Evolutionary conservation across 2,329 filamentous ascomycete species (phyloP).

Genomic region (Aspergillus pseudotamarii): DNA sequence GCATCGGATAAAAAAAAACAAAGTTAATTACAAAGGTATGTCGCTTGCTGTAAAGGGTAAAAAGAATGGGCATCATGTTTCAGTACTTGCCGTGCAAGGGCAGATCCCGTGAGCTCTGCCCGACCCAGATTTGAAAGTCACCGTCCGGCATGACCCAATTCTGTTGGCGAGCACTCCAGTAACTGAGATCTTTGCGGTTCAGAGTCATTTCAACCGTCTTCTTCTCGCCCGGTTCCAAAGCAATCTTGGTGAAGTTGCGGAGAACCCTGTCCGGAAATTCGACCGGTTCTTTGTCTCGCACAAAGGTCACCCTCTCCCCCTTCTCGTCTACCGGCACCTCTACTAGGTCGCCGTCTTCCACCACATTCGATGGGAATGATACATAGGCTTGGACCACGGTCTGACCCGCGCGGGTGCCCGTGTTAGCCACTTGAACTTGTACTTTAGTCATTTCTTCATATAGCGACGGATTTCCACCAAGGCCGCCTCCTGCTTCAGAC

Average conservation of each 20-base stretch:
- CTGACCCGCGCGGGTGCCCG: slow-evolving; percentile 49
- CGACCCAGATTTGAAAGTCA: slow-evolving; percentile 38
- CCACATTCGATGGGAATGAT: slow-evolving; percentile 57
- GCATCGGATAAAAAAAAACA: not conserved
- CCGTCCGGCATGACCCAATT: slow-evolving; percentile 67
- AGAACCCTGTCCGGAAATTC: slow-evolving; percentile 68
- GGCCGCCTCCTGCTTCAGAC: slow-evolving; percentile 69
- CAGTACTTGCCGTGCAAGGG: slow-evolving; percentile 22
- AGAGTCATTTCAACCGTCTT: slow-evolving; percentile 60
- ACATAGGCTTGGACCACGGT: slow-evolving; percentile 67
- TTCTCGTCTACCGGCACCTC: slow-evolving; percentile 12
- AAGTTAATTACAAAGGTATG: not conserved
- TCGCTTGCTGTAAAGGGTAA: not conserved
- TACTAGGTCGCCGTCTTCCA: slow-evolving; percentile 25
- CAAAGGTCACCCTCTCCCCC: slow-evolving; percentile 13
- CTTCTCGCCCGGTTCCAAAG: slow-evolving; percentile 57
- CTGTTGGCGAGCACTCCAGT: slow-evolving; percentile 69
- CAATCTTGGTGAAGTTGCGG: slow-evolving; percentile 72
- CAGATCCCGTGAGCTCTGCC: slow-evolving; percentile 40
- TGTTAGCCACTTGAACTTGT: slow-evolving; percentile 52
- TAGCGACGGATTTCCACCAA: slow-evolving; percentile 52
- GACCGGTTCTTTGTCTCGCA: slow-evolving; percentile 41
- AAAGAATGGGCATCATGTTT: not conserved
- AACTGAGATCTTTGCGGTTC: slow-evolving; percentile 70
- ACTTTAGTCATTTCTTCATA: slow-evolving; percentile 54